These are phyloP conservation scores for Fusarium sp. DNA, from an alignment of 2,329 filamentous ascomycete species.

Conservation along the genomic window DNA sequence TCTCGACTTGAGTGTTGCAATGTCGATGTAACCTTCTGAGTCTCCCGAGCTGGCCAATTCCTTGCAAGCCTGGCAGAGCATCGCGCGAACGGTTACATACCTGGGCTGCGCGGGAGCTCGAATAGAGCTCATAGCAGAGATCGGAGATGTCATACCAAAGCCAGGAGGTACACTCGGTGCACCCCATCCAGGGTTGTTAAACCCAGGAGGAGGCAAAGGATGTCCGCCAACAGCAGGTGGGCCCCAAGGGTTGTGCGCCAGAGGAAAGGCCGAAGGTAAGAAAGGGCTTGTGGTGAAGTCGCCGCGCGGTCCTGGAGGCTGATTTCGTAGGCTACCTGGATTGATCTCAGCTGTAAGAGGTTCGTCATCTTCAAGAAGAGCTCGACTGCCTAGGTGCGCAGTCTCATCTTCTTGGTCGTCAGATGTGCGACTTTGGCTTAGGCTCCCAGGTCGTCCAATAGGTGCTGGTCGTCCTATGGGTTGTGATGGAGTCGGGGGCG, in stretches of 20 bases:
- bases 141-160: conserved; percentile 51
- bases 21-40: conserved; percentile 74
- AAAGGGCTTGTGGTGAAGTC: conserved; percentile 58
- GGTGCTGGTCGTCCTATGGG: conserved; percentile 86
- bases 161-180: conserved; percentile 50
- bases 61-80: conserved; percentile 84
- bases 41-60: conserved; percentile 59
- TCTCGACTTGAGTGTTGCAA: conserved; percentile 74
- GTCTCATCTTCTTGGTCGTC: conserved; percentile 76
- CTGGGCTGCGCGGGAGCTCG: conserved; percentile 65
- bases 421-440: conserved; percentile 63
- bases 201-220: conserved; percentile 61
- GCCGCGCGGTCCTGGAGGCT: conserved; percentile 61
- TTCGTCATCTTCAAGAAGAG: conserved; percentile 82
- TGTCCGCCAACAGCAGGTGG: conserved; percentile 49
- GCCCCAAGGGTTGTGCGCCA: conserved; percentile 58
- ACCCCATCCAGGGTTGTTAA: conserved; percentile 57
- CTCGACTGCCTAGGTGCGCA: conserved; percentile 89
- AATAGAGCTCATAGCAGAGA: conserved; percentile 45
- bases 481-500: conserved; percentile 66
- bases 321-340: conserved; percentile 56
- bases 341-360: conserved; percentile 55
- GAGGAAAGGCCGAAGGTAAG: conserved; percentile 55
- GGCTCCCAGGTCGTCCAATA: conserved; percentile 87
- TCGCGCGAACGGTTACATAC: conserved; percentile 75